These are phyloP conservation scores for Usnea hakonensis DNA, from an alignment of 495 filamentous ascomycete species.

Conservation along the genomic window DNA sequence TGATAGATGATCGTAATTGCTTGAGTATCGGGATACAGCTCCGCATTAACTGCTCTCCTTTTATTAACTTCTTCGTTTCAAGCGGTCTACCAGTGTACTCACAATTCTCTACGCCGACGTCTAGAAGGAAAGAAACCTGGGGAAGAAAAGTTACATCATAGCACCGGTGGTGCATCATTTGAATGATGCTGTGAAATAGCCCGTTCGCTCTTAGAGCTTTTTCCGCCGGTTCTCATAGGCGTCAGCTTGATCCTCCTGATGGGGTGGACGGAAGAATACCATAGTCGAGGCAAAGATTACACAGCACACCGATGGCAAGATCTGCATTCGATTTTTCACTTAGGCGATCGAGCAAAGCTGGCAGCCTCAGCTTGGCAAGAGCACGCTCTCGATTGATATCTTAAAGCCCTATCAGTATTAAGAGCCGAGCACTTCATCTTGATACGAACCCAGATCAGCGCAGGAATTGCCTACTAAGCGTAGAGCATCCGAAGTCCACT, in stretches of 20 bases:
- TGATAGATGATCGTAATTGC: not conserved
- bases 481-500: constrained; percentile 47
- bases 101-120: constrained; percentile 24
- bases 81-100: not conserved
- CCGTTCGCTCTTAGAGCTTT: constrained; percentile 54
- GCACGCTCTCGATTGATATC: constrained; percentile 68
- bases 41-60: not conserved
- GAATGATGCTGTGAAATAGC: constrained; percentile 39
- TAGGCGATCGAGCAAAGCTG: constrained; percentile 47
- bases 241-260: constrained; percentile 16
- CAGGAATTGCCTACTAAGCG: constrained; percentile 73
- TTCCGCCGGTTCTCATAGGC: constrained; percentile 43
- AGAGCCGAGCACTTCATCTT: constrained; percentile 2
- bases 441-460: constrained; percentile 61
- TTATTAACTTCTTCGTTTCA: not conserved
- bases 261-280: constrained; percentile 37
- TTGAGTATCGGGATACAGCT: not conserved
- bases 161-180: constrained; percentile 32
- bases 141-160: constrained; percentile 32
- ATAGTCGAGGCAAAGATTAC: constrained; percentile 68
- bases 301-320: constrained; percentile 59
- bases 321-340: constrained; percentile 42
- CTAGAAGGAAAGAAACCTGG: constrained; percentile 17
- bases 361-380: constrained; percentile 49
- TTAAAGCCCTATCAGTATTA: constrained; percentile 26